Percentiles rank a stretch among this genome's conserved stretches.
These are phyloP conservation scores for Candida sakaeoensis DNA, from an alignment of 805 yeast genomes.

Conservation along the genomic window DNA sequence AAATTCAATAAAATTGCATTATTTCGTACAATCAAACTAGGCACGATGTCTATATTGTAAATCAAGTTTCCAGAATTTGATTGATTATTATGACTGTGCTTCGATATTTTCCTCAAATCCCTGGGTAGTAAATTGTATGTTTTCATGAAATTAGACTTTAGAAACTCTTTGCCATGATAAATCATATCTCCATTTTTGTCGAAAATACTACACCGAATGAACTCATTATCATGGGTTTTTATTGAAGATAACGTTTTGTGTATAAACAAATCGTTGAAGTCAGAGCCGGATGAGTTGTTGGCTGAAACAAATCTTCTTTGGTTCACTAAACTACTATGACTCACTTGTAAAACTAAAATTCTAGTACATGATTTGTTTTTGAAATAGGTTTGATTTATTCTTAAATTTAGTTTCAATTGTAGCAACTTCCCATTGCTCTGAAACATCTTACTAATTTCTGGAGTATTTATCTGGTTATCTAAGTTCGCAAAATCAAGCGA, in stretches of 20 bases:
- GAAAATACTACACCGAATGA: conserved; percentile 48
- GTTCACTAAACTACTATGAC: background rate
- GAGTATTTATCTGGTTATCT: too few relatives aligned
- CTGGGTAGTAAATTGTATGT: conserved; percentile 49
- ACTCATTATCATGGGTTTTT: conserved; percentile 22
- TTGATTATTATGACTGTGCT: conserved; percentile 13
- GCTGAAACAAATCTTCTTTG: background rate
- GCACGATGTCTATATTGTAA: conserved; percentile 48
- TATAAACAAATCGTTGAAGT: conserved; percentile 9
- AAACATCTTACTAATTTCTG: too few relatives aligned
- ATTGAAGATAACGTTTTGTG: conserved; percentile 9
- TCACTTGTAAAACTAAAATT: too few relatives aligned
- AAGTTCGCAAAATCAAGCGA: too few relatives aligned
- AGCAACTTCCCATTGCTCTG: too few relatives aligned
- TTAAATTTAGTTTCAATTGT: too few relatives aligned
- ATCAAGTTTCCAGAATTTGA: conserved; percentile 13
- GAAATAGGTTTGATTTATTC: too few relatives aligned
- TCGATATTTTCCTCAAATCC: conserved; percentile 53
- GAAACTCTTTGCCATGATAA: conserved; percentile 43
- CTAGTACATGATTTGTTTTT: background rate
- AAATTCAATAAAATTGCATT: conserved; percentile 46
- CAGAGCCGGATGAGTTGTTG: background rate
- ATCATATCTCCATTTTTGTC: conserved; percentile 42
- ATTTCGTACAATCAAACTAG: conserved; percentile 47
- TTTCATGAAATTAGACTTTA: conserved; percentile 40